Conservation (phyloP, 2,329 filamentous ascomycete genomes). For the Cucurbitaria berberidis region DNA sequence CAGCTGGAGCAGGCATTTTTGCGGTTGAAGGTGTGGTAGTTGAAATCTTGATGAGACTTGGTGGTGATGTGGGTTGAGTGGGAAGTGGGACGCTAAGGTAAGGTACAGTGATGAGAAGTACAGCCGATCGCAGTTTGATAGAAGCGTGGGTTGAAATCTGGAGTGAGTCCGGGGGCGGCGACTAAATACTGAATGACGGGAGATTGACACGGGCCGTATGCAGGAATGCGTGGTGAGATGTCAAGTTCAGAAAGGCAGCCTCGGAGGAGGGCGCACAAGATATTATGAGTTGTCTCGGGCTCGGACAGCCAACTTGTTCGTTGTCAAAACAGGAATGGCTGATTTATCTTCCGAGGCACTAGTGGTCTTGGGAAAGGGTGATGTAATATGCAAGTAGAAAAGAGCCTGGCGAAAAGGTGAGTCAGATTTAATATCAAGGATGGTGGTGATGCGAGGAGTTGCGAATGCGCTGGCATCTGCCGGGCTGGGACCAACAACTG, state of each 20-base stretch:
- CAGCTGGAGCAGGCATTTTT: slow-evolving; percentile 36
- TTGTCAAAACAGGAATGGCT: slow-evolving; percentile 39
- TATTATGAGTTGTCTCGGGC: slow-evolving; percentile 42
- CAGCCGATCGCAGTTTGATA: not conserved
- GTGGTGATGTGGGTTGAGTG: not conserved
- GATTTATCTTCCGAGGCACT: slow-evolving; percentile 23
- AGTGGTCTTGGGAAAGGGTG: slow-evolving; percentile 20
- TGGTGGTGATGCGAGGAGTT: slow-evolving; percentile 14
- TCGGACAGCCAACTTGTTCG: slow-evolving; percentile 34
- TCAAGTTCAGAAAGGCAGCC: slow-evolving; percentile 10
- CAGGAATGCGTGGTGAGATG: slow-evolving; percentile 27
- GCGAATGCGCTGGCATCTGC: slow-evolving; percentile 40
- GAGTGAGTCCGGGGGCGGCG: slow-evolving; percentile 12
- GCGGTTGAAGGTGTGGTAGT: not conserved
- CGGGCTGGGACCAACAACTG: slow-evolving; percentile 20
- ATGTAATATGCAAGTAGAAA: slow-evolving; percentile 30
- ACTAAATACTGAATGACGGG: slow-evolving; percentile 27
- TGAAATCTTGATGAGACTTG: not conserved
- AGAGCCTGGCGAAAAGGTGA: slow-evolving; percentile 36
- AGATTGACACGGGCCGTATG: slow-evolving; percentile 2
- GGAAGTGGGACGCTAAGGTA: not conserved
- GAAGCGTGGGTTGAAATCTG: not conserved
- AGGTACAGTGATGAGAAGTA: slow-evolving; percentile 1
- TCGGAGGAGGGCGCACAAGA: slow-evolving; percentile 25
- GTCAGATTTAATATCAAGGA: slow-evolving; percentile 46